These are phyloP conservation scores for Gyromitra esculenta DNA, from an alignment of 2,329 filamentous ascomycete species.

Conservation along the genomic window DNA sequence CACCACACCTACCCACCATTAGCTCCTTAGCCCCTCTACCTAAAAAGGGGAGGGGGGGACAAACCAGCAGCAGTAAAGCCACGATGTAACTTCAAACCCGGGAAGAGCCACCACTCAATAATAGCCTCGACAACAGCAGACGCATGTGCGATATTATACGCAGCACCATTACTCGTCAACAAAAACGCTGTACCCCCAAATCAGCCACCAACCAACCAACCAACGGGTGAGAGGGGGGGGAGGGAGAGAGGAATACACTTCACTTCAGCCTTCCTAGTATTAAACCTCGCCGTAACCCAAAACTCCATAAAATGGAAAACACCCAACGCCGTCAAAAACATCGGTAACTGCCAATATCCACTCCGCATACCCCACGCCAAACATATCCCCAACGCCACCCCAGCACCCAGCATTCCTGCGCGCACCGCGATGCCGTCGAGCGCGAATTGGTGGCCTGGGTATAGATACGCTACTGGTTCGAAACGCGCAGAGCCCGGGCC, in stretches of 20 bases:
- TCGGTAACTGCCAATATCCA: conserved; percentile 65
- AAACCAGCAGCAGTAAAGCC: conserved; percentile 56
- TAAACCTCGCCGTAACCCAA: conserved; percentile 85
- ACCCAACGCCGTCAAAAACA: conserved; percentile 75
- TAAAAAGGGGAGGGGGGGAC: background rate
- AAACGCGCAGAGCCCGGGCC: conserved; percentile 33
- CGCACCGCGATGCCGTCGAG: conserved; percentile 65
- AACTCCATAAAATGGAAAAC: conserved; percentile 97
- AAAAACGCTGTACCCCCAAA: conserved; percentile 70
- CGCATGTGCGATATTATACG: conserved; percentile 83
- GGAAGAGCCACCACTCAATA: conserved; percentile 69
- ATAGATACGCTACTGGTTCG: conserved; percentile 37
- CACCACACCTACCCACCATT: conserved; percentile 65
- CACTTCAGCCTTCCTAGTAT: conserved; percentile 76
- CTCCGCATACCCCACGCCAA: conserved; percentile 29
- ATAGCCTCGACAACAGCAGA: conserved; percentile 78
- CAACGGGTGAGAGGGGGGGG: background rate
- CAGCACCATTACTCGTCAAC: conserved; percentile 81
- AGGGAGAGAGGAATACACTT: conserved; percentile 59
- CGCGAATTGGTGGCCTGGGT: conserved; percentile 40
- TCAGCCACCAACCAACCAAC: background rate
- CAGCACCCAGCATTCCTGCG: conserved; percentile 65
- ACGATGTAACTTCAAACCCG: conserved; percentile 58
- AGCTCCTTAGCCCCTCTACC: background rate
- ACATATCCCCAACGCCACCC: conserved; percentile 40